Evolutionary conservation across 2,329 filamentous ascomycete genomes (phyloP).

Genomic region (Cercospora zeina): DNA sequence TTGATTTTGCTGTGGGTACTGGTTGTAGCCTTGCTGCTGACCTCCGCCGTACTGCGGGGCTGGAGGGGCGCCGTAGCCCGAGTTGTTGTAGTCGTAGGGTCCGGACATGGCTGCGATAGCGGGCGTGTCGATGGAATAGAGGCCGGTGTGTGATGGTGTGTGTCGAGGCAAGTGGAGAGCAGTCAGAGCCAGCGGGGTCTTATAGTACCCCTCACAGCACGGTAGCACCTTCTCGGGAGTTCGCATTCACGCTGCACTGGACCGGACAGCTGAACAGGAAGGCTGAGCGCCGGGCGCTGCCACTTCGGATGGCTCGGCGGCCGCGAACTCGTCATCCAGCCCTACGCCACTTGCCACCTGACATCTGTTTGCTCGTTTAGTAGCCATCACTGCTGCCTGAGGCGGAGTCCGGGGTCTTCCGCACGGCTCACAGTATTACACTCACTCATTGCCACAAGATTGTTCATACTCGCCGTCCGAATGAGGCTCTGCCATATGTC

Average conservation of each 20-base stretch:
- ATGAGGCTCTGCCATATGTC: no score
- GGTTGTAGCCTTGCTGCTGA: constrained; percentile 37
- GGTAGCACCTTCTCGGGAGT: not conserved
- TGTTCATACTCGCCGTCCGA: no score
- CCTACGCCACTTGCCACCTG: not conserved
- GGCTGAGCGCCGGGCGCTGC: constrained; percentile 13
- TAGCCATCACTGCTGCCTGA: not conserved
- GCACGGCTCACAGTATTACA: not conserved
- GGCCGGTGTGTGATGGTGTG: not conserved
- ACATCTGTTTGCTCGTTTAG: not conserved
- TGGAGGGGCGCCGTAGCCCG: constrained; percentile 11
- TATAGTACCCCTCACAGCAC: constrained; percentile 20
- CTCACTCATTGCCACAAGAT: not conserved
- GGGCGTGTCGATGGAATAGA: not conserved
- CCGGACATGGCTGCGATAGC: constrained; percentile 49
- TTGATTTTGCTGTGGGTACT: constrained; percentile 19
- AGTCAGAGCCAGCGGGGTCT: constrained; percentile 4
- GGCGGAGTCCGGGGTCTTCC: not conserved
- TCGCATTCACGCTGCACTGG: not conserved
- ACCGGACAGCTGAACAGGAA: constrained; percentile 13
- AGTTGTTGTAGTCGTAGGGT: constrained; percentile 54
- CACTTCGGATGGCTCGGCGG: not conserved
- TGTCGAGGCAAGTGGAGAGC: not conserved
- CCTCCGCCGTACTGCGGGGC: constrained; percentile 21
- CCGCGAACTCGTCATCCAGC: not conserved